phyloP scores from a whole-genome alignment of 495 filamentous ascomycete genomes.

The Neurospora sublineolata region DNA sequence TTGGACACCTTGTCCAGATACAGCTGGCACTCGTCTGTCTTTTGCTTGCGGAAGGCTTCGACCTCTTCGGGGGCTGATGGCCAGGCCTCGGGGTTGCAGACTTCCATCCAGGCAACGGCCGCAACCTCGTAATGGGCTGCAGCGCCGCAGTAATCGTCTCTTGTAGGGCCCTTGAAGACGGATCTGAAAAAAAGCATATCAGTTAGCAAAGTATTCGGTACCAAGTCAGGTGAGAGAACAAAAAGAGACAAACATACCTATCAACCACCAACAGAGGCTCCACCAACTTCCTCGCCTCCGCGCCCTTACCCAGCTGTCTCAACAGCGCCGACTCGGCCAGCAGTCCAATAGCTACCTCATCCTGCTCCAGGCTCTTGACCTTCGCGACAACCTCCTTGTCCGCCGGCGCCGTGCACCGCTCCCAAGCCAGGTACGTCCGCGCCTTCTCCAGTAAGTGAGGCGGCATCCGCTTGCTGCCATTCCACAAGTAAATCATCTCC shows the following conservation, averaged over 20 bases:
- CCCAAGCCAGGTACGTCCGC: slow-evolving; percentile 53
- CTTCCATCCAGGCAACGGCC: slow-evolving; percentile 64
- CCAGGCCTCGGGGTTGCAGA: slow-evolving; percentile 19
- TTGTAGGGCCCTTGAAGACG: slow-evolving; percentile 59
- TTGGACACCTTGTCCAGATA: slow-evolving; percentile 67
- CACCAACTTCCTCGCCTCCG: slow-evolving; percentile 54
- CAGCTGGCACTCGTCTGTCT: slow-evolving; percentile 53
- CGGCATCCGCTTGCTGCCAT: slow-evolving; percentile 66
- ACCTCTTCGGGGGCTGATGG: slow-evolving; percentile 11
- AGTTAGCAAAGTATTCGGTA: background rate
- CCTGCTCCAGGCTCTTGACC: slow-evolving; percentile 48
- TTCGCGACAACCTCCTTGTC: slow-evolving; percentile 40
- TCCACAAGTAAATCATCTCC: slow-evolving; percentile 98
- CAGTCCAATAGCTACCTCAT: slow-evolving; percentile 62
- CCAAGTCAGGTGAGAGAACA: background rate
- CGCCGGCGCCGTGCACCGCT: slow-evolving; percentile 38
- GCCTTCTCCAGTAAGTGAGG: slow-evolving; percentile 51
- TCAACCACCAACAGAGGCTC: slow-evolving; percentile 48
- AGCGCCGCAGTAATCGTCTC: slow-evolving; percentile 73
- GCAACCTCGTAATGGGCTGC: slow-evolving; percentile 86
- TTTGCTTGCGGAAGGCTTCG: slow-evolving; percentile 38
- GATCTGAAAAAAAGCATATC: slow-evolving; percentile 20
- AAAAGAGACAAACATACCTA: slow-evolving; percentile 32
- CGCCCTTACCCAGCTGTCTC: slow-evolving; percentile 47
- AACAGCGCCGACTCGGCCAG: slow-evolving; percentile 57